These are phyloP conservation scores for Rhizophagus clarus DNA, from an alignment of 192 early-diverging fungal genomes.

Conservation along the genomic window DNA sequence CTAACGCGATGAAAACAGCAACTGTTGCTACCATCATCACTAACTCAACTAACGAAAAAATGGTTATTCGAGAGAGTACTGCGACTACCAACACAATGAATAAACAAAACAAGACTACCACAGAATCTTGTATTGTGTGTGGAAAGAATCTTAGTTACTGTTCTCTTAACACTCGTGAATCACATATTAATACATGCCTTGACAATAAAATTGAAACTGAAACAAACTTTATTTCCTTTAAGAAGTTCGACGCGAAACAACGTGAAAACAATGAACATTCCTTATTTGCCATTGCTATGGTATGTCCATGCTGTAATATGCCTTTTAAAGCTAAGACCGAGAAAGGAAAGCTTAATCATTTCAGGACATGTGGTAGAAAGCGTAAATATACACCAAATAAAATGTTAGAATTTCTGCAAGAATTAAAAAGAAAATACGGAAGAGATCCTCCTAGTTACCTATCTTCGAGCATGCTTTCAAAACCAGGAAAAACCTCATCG, in stretches of 20 bases:
- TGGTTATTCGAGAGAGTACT: neutral
- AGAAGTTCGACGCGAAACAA: neutral
- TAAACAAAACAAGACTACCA: neutral
- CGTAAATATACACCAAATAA: neutral
- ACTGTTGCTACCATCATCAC: neutral
- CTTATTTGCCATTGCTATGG: neutral
- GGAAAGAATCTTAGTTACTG: neutral
- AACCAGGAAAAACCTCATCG: neutral
- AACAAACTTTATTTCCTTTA: neutral
- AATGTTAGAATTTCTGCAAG: neutral
- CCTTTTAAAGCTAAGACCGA: neutral
- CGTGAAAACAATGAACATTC: neutral
- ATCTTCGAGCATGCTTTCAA: too few species aligned
- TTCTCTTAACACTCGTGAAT: neutral
- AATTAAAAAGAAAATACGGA: neutral
- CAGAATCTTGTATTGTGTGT: neutral
- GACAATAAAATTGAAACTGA: neutral
- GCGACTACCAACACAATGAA: neutral
- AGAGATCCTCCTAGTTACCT: neutral
- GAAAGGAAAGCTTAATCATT: neutral
- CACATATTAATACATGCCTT: neutral
- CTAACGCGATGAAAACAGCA: neutral
- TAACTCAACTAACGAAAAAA: neutral
- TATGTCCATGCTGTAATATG: conserved; percentile 11
- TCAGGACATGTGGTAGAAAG: conserved; percentile 5